Evolutionary conservation across 495 filamentous ascomycete genomes (phyloP).

Genomic region (Penicillium flavigenum): DNA sequence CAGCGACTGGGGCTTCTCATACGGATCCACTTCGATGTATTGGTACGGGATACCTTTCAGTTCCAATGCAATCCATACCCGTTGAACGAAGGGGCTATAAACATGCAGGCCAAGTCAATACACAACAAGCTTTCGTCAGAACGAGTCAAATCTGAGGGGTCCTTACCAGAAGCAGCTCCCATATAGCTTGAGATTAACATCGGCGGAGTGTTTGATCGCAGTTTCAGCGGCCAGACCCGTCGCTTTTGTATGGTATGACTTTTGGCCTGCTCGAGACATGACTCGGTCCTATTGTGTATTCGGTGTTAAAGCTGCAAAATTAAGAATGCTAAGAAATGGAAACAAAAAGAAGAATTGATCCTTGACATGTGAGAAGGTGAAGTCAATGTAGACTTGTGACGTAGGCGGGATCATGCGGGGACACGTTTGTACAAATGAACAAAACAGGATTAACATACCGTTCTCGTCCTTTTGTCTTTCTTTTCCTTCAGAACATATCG

Average conservation of each 20-base stretch:
- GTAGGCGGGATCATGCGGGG: conserved; percentile 26
- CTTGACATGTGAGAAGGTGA: background rate
- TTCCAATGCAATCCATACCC: conserved; percentile 96
- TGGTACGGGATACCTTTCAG: conserved; percentile 80
- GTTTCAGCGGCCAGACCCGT: conserved; percentile 74
- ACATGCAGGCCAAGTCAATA: conserved; percentile 9
- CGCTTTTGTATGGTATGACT: conserved; percentile 79
- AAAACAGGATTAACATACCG: conserved; percentile 50
- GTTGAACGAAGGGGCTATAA: conserved; percentile 76
- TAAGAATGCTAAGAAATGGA: background rate
- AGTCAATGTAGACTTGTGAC: conserved; percentile 21
- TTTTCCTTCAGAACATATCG: conserved; percentile 64
- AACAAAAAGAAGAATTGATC: background rate
- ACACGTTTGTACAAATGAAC: conserved; percentile 8
- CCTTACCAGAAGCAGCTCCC: conserved; percentile 89
- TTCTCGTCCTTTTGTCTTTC: conserved; percentile 64
- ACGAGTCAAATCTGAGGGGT: background rate
- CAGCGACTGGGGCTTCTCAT: conserved; percentile 72
- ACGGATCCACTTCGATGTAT: conserved; percentile 90
- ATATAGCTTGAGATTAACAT: conserved; percentile 75
- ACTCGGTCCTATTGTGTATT: conserved; percentile 24
- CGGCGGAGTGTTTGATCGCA: conserved; percentile 67
- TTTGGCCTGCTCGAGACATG: conserved; percentile 57
- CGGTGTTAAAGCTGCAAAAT: conserved; percentile 10
- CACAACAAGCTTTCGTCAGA: background rate